phyloP scores from a whole-genome alignment of 2,329 filamentous ascomycete species.

The Xylaria arbuscula region DNA sequence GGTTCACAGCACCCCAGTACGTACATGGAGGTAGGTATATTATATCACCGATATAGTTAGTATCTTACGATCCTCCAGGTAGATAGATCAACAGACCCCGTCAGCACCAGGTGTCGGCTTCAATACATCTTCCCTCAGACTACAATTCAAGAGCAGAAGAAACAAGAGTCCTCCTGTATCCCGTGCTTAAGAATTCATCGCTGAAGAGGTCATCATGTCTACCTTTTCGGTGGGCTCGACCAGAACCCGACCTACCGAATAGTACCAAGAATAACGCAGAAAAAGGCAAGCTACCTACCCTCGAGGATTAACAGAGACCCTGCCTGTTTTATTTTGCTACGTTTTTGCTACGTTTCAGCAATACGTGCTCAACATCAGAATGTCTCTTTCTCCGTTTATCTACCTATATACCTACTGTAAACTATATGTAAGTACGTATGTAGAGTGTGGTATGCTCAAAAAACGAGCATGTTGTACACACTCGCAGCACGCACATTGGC shows the following conservation, averaged over 20 bases:
- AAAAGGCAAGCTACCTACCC: too few species aligned
- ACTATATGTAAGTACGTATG: too few species aligned
- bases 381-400: background rate
- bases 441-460: too few species aligned
- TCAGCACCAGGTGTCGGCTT: slow-evolving; percentile 24
- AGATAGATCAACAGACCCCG: background rate
- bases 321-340: slow-evolving; percentile 26
- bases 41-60: too few species aligned
- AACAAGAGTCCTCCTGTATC: slow-evolving; percentile 6
- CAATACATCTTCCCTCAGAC: slow-evolving; percentile 18
- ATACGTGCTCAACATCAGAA: slow-evolving; percentile 10
- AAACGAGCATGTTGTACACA: too few species aligned
- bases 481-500: too few species aligned
- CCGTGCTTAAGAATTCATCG: slow-evolving; percentile 2
- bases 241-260: too few species aligned
- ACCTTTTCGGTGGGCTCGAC: background rate
- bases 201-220: background rate
- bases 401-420: too few species aligned
- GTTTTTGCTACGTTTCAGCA: background rate
- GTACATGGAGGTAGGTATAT: too few species aligned
- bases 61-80: too few species aligned
- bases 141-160: slow-evolving; percentile 15
- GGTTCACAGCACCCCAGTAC: background rate
- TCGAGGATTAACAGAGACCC: background rate
- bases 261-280: slow-evolving; percentile 19